Percentiles rank a stretch among this genome's conserved stretches.
phyloP scores from a whole-genome alignment of 2,329 filamentous ascomycete species.

The Colletotrichum gigasporum region DNA sequence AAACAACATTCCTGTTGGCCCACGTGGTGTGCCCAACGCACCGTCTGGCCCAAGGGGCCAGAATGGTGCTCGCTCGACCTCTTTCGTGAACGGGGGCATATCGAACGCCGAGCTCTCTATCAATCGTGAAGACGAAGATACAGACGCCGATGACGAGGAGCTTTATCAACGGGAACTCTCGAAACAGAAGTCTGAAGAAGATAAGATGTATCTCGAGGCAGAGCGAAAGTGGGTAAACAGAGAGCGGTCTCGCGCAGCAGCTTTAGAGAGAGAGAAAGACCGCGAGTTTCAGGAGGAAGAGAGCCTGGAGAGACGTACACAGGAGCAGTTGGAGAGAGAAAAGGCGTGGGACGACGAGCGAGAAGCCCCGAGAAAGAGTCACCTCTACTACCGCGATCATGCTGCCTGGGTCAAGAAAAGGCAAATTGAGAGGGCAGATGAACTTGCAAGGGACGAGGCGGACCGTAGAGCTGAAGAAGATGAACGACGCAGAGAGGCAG shows the following conservation, averaged over 20 bases:
- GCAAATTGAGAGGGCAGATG: slow-evolving; percentile 75
- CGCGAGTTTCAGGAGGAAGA: slow-evolving; percentile 81
- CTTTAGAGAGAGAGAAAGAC: slow-evolving; percentile 84
- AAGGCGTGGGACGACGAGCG: slow-evolving; percentile 88
- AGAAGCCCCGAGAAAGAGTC: slow-evolving; percentile 76
- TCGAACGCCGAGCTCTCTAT: slow-evolving; percentile 67
- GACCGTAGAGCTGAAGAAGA: slow-evolving; percentile 83
- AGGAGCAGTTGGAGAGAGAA: slow-evolving; percentile 71
- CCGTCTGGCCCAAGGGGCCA: slow-evolving; percentile 74
- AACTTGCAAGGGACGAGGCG: slow-evolving; percentile 80
- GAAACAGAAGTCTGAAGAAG: slow-evolving; percentile 78
- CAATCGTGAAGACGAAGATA: slow-evolving; percentile 83
- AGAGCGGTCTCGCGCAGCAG: slow-evolving; percentile 84
- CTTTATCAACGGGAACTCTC: slow-evolving; percentile 76
- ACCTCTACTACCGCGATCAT: slow-evolving; percentile 89
- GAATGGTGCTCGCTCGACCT: slow-evolving; percentile 70
- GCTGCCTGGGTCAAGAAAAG: slow-evolving; percentile 87
- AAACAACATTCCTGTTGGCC: slow-evolving; percentile 82
- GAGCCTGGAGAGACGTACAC: slow-evolving; percentile 71
- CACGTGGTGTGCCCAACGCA: slow-evolving; percentile 76
- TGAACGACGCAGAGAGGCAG: slow-evolving; percentile 74
- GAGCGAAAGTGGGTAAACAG: slow-evolving; percentile 92
- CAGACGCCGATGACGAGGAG: slow-evolving; percentile 87
- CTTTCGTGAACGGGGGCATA: slow-evolving; percentile 83
- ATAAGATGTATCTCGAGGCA: slow-evolving; percentile 84